phyloP scores from a whole-genome alignment of 176 grass and related monocot genomes.

The Paspalum notatum region DNA sequence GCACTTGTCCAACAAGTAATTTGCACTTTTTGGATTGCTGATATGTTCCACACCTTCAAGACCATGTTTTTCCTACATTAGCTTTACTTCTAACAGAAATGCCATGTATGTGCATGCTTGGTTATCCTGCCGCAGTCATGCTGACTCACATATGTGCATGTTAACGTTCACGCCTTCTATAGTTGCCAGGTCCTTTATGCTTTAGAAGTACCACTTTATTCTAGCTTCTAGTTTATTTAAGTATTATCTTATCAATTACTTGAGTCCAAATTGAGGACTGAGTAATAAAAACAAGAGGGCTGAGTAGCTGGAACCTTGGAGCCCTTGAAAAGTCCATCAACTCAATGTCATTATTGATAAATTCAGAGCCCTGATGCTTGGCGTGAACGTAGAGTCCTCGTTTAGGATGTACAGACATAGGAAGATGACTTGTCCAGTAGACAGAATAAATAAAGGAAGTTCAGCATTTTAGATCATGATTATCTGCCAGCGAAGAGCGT shows the following conservation, averaged over 20 bases:
- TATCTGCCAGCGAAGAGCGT: not conserved
- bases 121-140: conserved; percentile 18
- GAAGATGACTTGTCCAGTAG: not conserved
- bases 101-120: conserved; percentile 11
- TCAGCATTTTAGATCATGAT: not conserved
- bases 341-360: not conserved
- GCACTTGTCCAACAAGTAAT: not conserved
- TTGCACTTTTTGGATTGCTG: not conserved
- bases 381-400: not conserved
- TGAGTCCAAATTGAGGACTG: not conserved
- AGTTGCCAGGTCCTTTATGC: not conserved
- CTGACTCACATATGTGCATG: conserved; percentile 1
- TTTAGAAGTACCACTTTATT: conserved; percentile 23
- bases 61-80: not conserved
- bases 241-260: not conserved
- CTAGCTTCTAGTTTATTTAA: conserved; percentile 8
- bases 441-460: not conserved
- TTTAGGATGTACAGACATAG: conserved; percentile 1
- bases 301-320: conserved; percentile 12
- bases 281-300: not conserved
- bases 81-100: not conserved
- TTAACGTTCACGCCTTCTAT: conserved; percentile 20
- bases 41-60: conserved; percentile 9
- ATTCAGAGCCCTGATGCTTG: conserved; percentile 18
- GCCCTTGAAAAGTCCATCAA: not conserved